A percentile compares a stretch with the other conserved stretches of the same genome.
Conservation (phyloP, 805 yeast species). For the Myxozyma mucilagina region DNA sequence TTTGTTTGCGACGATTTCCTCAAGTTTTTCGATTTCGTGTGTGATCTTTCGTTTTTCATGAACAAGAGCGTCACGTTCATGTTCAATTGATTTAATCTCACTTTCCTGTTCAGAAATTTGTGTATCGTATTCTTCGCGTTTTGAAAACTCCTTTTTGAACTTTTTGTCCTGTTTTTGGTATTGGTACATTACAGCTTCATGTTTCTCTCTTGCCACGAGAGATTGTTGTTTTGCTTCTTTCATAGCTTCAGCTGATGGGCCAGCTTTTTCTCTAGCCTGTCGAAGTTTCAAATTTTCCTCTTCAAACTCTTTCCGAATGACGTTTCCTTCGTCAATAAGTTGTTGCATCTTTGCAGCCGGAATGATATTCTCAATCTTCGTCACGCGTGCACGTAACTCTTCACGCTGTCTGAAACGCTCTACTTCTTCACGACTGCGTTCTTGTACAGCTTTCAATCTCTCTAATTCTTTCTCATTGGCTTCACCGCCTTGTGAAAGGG, state of each 20-base stretch:
- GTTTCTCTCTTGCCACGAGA: conserved; percentile 27
- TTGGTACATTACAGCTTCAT: conserved; percentile 21
- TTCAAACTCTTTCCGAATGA: conserved; percentile 35
- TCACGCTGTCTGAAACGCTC: conserved; percentile 43
- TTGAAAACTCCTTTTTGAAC: not conserved
- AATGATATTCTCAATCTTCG: conserved; percentile 10
- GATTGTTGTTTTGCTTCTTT: conserved; percentile 43
- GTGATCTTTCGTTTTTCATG: not conserved
- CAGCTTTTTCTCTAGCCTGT: conserved; percentile 9
- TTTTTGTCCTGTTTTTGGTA: conserved; percentile 38
- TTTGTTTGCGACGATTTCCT: not conserved
- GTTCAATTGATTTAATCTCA: conserved; percentile 1
- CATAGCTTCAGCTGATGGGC: conserved; percentile 36
- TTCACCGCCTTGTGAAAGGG: conserved; percentile 26
- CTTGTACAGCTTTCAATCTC: conserved; percentile 43
- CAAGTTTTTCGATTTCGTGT: not conserved
- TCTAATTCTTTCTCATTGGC: conserved; percentile 36
- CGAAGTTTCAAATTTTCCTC: conserved; percentile 9
- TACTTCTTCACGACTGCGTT: conserved; percentile 49
- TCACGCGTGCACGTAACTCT: conserved; percentile 16
- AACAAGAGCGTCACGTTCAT: not conserved
- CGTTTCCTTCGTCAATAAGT: conserved; percentile 32
- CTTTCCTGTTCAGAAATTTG: not conserved
- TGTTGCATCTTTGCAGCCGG: conserved; percentile 21
- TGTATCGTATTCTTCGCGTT: conserved; percentile 10